These are phyloP conservation scores for Raffaelea deltoideospora DNA, from an alignment of 2,329 filamentous ascomycete genomes.

Conservation along the genomic window DNA sequence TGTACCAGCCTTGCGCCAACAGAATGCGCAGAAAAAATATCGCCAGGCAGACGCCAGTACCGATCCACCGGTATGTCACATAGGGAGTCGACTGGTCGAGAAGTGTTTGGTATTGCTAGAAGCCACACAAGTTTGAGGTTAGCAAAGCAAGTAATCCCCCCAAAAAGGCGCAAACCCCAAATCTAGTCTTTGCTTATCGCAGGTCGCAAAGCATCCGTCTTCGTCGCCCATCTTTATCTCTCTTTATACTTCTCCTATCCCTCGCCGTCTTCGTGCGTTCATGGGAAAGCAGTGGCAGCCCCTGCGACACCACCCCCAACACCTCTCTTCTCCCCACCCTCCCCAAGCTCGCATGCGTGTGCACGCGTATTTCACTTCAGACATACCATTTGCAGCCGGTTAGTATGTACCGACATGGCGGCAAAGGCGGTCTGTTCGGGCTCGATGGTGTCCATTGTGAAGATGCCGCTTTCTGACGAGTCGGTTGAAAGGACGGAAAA, in stretches of 20 bases:
- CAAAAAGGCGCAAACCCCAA: background rate
- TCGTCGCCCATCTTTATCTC: too few relatives aligned
- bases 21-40: constrained; percentile 84
- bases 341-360: too few relatives aligned
- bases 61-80: constrained; percentile 77
- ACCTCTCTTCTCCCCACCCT: too few relatives aligned
- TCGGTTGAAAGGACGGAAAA: background rate
- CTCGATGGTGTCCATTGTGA: constrained; percentile 67
- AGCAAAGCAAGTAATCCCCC: background rate
- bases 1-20: constrained; percentile 94
- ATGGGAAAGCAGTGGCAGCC: too few relatives aligned
- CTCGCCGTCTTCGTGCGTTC: too few relatives aligned
- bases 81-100: constrained; percentile 89
- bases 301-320: too few relatives aligned
- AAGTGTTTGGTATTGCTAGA: constrained; percentile 80
- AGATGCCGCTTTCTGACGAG: background rate
- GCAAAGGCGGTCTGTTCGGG: constrained; percentile 85
- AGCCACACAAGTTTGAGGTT: background rate
- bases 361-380: too few relatives aligned
- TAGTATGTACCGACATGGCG: constrained; percentile 75
- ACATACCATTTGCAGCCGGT: constrained; percentile 51
- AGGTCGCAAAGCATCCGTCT: too few relatives aligned
- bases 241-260: too few relatives aligned
- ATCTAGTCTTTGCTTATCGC: too few relatives aligned
- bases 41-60: constrained; percentile 60